phyloP scores from a whole-genome alignment of 2,329 filamentous ascomycete species.

The Stachybotrys elegans region DNA sequence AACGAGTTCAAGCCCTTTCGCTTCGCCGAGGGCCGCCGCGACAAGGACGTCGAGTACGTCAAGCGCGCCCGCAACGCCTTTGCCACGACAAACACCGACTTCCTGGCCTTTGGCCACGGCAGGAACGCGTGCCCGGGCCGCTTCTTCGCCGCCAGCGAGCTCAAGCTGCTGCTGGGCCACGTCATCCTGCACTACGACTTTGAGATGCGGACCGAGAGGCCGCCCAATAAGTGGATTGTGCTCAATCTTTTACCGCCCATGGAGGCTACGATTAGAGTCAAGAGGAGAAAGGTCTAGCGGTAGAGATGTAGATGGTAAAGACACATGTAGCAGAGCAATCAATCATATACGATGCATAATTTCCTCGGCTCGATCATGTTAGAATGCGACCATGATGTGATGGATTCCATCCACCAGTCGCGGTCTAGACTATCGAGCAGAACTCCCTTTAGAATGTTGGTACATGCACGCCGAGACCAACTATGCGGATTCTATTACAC shows the following conservation, averaged over 20 bases:
- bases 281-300: too few species aligned
- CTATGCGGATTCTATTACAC: too few species aligned
- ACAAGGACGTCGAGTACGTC: conserved; percentile 16
- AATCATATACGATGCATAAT: too few species aligned
- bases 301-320: too few species aligned
- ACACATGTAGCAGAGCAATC: too few species aligned
- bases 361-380: too few species aligned
- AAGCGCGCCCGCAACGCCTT: conserved; percentile 22
- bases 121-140: conserved; percentile 8
- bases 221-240: conserved; percentile 1
- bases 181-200: conserved; percentile 6
- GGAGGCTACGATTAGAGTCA: background rate
- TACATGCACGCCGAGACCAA: too few species aligned
- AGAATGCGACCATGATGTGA: too few species aligned
- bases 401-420: too few species aligned
- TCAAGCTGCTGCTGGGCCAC: conserved; percentile 5
- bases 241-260: background rate
- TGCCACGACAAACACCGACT: conserved; percentile 26
- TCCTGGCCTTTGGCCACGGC: conserved; percentile 27
- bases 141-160: conserved; percentile 5
- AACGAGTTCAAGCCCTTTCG: conserved; percentile 20
- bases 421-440: too few species aligned
- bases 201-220: background rate
- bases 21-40: conserved; percentile 15
- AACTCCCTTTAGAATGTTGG: too few species aligned